Percentiles rank a stretch among this genome's conserved stretches.
phyloP scores from a whole-genome alignment of 1,139 yeast species.

The Debaryomyces subglobosus region DNA sequence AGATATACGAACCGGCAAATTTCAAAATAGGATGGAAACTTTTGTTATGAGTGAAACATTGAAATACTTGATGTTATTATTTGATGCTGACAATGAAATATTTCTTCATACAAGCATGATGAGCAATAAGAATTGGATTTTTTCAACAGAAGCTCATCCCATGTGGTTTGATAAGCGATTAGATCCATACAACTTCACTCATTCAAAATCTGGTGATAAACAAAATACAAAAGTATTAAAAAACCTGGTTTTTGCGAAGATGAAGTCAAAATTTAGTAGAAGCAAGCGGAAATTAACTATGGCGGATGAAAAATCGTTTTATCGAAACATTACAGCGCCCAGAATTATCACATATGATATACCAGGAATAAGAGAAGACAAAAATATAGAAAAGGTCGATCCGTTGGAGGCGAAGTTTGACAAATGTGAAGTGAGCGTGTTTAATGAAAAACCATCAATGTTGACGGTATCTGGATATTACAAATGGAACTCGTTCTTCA shows the following conservation, averaged over 20 bases:
- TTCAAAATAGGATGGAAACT: constrained; percentile 86
- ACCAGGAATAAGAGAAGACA: constrained; percentile 15
- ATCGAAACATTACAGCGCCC: constrained; percentile 23
- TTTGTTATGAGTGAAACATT: constrained; percentile 86
- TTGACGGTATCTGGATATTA: constrained; percentile 38
- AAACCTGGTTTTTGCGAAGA: constrained; percentile 2
- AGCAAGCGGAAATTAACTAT: constrained; percentile 9
- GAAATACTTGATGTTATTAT: constrained; percentile 78
- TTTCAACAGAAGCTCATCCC: constrained; percentile 95
- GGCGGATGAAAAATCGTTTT: constrained; percentile 13
- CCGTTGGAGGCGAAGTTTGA: constrained; percentile 26
- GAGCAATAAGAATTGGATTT: constrained; percentile 59
- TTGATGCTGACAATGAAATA: constrained; percentile 66
- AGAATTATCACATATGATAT: constrained; percentile 16
- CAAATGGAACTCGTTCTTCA: constrained; percentile 41
- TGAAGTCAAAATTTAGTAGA: constrained; percentile 2
- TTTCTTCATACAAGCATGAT: constrained; percentile 42
- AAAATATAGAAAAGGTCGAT: constrained; percentile 21
- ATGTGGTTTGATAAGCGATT: constrained; percentile 58
- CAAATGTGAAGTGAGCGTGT: constrained; percentile 39
- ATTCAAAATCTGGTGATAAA: background rate
- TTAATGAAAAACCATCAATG: constrained; percentile 15
- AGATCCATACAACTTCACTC: constrained; percentile 4
- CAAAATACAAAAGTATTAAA: background rate
- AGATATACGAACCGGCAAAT: constrained; percentile 62